These are phyloP conservation scores for Ophiostoma piceae DNA, from an alignment of 2,329 filamentous ascomycete genomes.

Conservation along the genomic window DNA sequence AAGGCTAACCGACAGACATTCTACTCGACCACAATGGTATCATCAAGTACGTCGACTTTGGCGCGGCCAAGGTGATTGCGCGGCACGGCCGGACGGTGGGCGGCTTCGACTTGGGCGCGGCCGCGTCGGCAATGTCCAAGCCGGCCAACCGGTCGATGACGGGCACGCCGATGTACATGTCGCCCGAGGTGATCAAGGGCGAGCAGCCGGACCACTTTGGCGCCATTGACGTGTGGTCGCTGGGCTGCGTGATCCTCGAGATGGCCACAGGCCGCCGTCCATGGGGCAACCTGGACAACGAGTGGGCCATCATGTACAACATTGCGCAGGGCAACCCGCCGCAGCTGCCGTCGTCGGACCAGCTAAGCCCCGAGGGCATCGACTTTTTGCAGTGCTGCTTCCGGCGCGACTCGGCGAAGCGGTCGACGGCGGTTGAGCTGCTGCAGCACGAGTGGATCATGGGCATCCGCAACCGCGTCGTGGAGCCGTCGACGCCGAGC, in stretches of 20 bases:
- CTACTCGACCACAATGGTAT: constrained; percentile 95
- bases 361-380: constrained; percentile 76
- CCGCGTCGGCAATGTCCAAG: constrained; percentile 44
- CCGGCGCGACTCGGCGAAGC: constrained; percentile 69
- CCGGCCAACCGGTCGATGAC: constrained; percentile 82
- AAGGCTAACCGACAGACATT: constrained; percentile 58
- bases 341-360: constrained; percentile 72
- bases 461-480: constrained; percentile 59
- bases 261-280: constrained; percentile 94
- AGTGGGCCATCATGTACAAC: constrained; percentile 99
- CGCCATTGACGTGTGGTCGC: constrained; percentile 90
- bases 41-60: constrained; percentile 99
- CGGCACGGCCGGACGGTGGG: constrained; percentile 79
- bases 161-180: constrained; percentile 99
- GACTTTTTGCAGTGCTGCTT: constrained; percentile 89
- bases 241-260: constrained; percentile 93
- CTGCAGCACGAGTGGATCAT: constrained; percentile 90
- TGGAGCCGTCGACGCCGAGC: constrained; percentile 59
- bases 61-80: constrained; percentile 93
- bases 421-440: constrained; percentile 79
- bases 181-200: constrained; percentile 94
- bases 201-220: constrained; percentile 74
- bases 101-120: constrained; percentile 30
- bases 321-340: constrained; percentile 95
- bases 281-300: constrained; percentile 94